Conservation (phyloP, 495 filamentous ascomycete genomes). For the Hypoxylon rickii region DNA sequence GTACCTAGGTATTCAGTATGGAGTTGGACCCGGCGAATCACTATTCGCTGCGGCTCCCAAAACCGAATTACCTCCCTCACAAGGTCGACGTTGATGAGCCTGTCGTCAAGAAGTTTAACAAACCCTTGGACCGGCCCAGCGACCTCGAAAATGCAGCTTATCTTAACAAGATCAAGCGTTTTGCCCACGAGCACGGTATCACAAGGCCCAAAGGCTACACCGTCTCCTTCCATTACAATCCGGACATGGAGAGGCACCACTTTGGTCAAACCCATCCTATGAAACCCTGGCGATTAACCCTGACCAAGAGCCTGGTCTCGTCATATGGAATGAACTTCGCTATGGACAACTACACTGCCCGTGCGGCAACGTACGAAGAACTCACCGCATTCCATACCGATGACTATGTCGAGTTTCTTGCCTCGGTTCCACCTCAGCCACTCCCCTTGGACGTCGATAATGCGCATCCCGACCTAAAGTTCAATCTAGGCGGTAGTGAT, state of each 20-base stretch:
- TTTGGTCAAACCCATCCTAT: conserved; percentile 96
- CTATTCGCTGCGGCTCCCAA: conserved; percentile 46
- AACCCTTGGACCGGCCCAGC: conserved; percentile 56
- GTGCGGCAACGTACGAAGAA: conserved; percentile 84
- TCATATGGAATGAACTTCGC: conserved; percentile 93
- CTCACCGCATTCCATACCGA: conserved; percentile 81
- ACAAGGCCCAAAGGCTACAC: conserved; percentile 77
- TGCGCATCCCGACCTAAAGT: conserved; percentile 59
- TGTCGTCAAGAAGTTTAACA: conserved; percentile 73
- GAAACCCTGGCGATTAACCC: conserved; percentile 96
- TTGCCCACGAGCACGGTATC: conserved; percentile 75
- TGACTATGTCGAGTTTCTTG: conserved; percentile 90
- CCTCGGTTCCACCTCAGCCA: conserved; percentile 54
- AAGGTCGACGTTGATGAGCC: conserved; percentile 48
- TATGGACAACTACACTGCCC: conserved; percentile 89
- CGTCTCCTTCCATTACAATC: conserved; percentile 96
- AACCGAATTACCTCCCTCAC: conserved; percentile 56
- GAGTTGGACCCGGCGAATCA: conserved; percentile 33
- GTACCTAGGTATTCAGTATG: conserved; percentile 24
- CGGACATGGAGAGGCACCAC: conserved; percentile 93
- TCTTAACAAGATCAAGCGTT: conserved; percentile 66
- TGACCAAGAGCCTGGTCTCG: conserved; percentile 92
- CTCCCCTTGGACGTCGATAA: conserved; percentile 55
- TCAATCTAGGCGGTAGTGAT: conserved; percentile 87
- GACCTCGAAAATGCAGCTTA: conserved; percentile 63